Evolutionary conservation across 192 early-diverging fungal species (phyloP), one percentile per base, ranked within the genome.

Genomic region (Linderina pennispora): DNA sequence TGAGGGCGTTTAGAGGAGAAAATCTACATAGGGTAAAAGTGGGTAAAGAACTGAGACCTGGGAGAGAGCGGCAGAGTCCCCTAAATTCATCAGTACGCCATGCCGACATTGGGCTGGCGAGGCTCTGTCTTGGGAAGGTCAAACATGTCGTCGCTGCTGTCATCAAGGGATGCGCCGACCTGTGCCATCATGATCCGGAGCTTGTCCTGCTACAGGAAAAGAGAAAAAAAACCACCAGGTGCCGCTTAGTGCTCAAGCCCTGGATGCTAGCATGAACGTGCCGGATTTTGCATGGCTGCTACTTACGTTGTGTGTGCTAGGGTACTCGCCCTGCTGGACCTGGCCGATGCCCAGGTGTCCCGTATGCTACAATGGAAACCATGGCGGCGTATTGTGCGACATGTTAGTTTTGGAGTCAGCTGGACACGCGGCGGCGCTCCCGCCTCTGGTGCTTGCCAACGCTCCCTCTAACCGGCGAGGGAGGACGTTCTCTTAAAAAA

Each of bases 271-370:
- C 11, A 31, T 31, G 11, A 5, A 44, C 7, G 20, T 24, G 28
- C 13, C 5, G 8, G n/a, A 28, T 36, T 31, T n/a, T 31, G 33
- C 33, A 32, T 4, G 43, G 18, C 28, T 32, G 28, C 26, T 43
- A 65, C 68, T 72, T 72, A 72, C 68, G 51, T 72, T 62, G 25
- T 50, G 58, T 14, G 41, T 41, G 17, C 54, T 23, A 14, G 52
- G 46, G 38, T 42, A 42, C 40, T 48, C 47, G 37, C 53, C 43
- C 31, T 47, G 40, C 16, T 59, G 68, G 14, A 71, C 48, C 23
- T 47, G 56, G 8, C 61, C 61, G 36, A 72, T 72, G n/a, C 61
- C 68, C 44, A 72, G 50, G 28, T 72, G 68, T 7, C 68, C 61
- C 15, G 68, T 64, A 40, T 72, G 68, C 60, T 68, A 68, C 65